These are phyloP conservation scores for Allium sativum DNA, from an alignment of 106 monocot species.

Conservation along the genomic window DNA sequence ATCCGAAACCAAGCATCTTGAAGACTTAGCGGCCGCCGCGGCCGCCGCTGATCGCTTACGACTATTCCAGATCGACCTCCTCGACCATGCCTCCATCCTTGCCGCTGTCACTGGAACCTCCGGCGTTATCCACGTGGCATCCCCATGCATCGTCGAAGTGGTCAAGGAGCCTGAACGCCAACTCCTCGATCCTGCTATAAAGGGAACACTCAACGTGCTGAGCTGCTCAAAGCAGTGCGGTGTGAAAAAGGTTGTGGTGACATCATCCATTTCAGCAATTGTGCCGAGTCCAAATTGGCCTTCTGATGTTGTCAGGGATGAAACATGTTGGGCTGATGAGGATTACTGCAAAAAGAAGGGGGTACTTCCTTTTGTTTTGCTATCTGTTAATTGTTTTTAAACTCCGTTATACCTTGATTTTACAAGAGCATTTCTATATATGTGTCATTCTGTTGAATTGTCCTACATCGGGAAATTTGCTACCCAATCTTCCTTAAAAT, in stretches of 20 bases:
- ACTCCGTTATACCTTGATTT: too few species aligned
- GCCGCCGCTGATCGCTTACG: slow-evolving; percentile 27
- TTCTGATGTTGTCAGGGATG: slow-evolving; percentile 14
- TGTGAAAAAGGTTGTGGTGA: slow-evolving; percentile 22
- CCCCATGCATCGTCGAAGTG: slow-evolving; percentile 53
- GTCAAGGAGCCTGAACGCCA: slow-evolving; percentile 68
- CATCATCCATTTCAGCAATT: slow-evolving; percentile 16
- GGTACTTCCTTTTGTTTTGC: slow-evolving; percentile 3
- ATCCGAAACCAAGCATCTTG: slow-evolving; percentile 65
- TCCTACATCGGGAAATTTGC: too few species aligned
- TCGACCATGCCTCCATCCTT: slow-evolving; percentile 33
- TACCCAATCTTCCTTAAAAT: too few species aligned
- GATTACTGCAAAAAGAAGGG: slow-evolving; percentile 18
- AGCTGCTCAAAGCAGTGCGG: slow-evolving; percentile 59
- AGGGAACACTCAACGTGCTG: slow-evolving; percentile 88
- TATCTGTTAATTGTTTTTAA: too few species aligned
- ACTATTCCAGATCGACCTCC: slow-evolving; percentile 51
- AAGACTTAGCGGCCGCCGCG: slow-evolving; percentile 10
- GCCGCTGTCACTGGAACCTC: slow-evolving; percentile 31
- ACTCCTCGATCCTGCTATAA: slow-evolving; percentile 78
- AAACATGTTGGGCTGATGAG: slow-evolving; percentile 28
- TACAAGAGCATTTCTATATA: too few species aligned
- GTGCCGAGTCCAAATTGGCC: slow-evolving; percentile 17
- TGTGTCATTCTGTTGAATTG: too few species aligned
- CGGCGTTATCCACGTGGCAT: slow-evolving; percentile 66